Evolutionary conservation across 208 protist genomes (phyloP), one percentile per base, ranked within the genome.

Genomic region (Wallacemonas collosoma): DNA sequence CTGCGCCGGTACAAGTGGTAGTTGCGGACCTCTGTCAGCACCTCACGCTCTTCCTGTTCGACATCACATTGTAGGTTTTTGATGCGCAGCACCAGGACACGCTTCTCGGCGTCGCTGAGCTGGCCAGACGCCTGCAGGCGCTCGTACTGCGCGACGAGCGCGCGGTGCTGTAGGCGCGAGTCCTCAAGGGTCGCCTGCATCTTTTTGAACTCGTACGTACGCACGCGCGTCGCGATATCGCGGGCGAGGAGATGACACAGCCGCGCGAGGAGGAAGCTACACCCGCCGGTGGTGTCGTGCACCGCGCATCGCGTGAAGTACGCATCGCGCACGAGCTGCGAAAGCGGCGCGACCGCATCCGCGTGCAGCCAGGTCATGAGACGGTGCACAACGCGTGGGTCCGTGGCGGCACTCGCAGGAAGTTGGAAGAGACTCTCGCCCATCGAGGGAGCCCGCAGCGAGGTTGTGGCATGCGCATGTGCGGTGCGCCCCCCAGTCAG

Each of bases 1-100:
- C 90, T 95, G 57, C 88, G 81, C 9, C 88, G 84, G 79, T 93
- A 95, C 2, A 93, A 67, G 0, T 70, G 75, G 54, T 93, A 95
- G 67, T 83, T 72, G 38, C 68, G 55, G 53, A 69, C 63, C 56
- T 87, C 79, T 3, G 50, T 40, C 17, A 76, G 38, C 75, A 85
- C 79, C 79, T 90, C 81, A 11, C 81, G 73, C 69, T 93, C 88
- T 50, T 89, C 80, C 2, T 77, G 66, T 39, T 63, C 77, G 6
- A 89, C 80, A 47, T 95, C 90, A 40, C 54, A 61, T 3, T 67
- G 38, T 4, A 95, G 50, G 41, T 76, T 72, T n/a, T 79, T 78
- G 47, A 92, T 86, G 64, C 90, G 90, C 8, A 65, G 71, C 1
- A 70, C 68, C 50, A 95, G 45, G 50, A 89, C 47, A 11, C 73